phyloP scores from a whole-genome alignment of 2,329 filamentous ascomycete species.

The Calonectria ilicicola region DNA sequence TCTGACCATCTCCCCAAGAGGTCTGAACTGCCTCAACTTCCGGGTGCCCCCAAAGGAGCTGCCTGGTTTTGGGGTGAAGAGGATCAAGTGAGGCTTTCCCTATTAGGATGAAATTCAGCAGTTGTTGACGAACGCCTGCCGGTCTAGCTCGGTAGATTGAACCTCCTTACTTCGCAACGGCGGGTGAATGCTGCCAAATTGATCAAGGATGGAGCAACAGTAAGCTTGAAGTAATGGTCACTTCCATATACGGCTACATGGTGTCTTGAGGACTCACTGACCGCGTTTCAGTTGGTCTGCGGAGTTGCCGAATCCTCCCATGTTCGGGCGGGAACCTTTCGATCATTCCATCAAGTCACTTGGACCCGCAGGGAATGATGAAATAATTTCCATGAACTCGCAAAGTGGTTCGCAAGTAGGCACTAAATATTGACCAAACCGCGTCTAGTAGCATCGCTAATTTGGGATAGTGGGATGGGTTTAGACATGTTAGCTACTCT shows the following conservation, averaged over 20 bases:
- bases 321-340: conserved; percentile 9
- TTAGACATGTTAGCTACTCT: neutral
- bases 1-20: neutral
- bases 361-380: conserved; percentile 8
- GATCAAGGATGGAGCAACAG: neutral
- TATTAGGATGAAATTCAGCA: too few species aligned
- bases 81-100: neutral
- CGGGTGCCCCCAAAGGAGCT: neutral
- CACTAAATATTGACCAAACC: too few species aligned
- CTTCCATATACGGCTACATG: neutral
- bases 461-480: neutral
- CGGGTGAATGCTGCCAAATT: neutral
- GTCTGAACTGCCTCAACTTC: neutral
- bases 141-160: neutral
- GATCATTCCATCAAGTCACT: conserved; percentile 7
- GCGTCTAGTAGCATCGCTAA: neutral
- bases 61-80: conserved; percentile 10
- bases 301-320: conserved; percentile 6
- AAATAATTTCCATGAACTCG: conserved; percentile 1
- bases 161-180: conserved; percentile 2
- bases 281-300: neutral
- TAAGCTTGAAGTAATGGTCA: neutral
- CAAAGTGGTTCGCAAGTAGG: conserved; percentile 9
- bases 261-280: neutral
- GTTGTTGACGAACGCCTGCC: neutral